Base-by-base conservation (phyloP, 805 yeast genomes). In the Dipodascopsis tothii region DNA sequence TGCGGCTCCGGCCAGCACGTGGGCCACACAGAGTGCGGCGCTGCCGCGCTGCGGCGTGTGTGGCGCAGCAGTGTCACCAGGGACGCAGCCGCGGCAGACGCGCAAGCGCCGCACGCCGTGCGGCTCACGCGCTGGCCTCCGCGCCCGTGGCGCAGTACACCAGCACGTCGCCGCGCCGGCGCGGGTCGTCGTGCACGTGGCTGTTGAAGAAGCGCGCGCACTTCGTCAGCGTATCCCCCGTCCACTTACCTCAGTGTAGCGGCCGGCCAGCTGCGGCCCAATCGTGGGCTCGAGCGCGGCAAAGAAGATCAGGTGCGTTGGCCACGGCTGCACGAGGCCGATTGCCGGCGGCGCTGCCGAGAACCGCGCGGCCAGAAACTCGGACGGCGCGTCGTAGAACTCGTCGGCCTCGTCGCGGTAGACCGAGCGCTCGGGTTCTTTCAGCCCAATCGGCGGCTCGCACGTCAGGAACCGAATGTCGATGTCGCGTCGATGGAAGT, bases 371-470 rank as follows among this genome's bases (percentile, higher is more conserved):
- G 58, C 53, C n/a, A 88, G 47, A 56, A 80, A 90, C n/a, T 41
- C 44, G 0, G 50, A 44, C 0, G 92, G 85, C 53, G 85, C 68
- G 7, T 73, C 79, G 60, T 84, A 92, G 51, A 92, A 81, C 41
- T 65, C 65, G 59, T 92, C 97, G 36, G 95, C 85, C 60, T 88
- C 95, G 60, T 90, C 98, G 64, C 74, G 68, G 58, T 92, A 92
- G 0, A 50, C 34, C 0, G 51, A 51, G 2, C 81, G 52, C 35
- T 70, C 67, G 2, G 40, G 54, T 0, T 52, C 39, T 1, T 58
- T 32, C 18, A 54, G 25, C 4, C 71, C 72, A 17, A 78, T 60
- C 1, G 98, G 97, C 0, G 99, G 99, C 45, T 86, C 94, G 62
- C 99, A 92, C 0, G 95, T 77, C 33, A 92, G 66, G 43, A 81